Conservation (phyloP, 2,329 filamentous ascomycete species). For the Hortaea sp. region DNA sequence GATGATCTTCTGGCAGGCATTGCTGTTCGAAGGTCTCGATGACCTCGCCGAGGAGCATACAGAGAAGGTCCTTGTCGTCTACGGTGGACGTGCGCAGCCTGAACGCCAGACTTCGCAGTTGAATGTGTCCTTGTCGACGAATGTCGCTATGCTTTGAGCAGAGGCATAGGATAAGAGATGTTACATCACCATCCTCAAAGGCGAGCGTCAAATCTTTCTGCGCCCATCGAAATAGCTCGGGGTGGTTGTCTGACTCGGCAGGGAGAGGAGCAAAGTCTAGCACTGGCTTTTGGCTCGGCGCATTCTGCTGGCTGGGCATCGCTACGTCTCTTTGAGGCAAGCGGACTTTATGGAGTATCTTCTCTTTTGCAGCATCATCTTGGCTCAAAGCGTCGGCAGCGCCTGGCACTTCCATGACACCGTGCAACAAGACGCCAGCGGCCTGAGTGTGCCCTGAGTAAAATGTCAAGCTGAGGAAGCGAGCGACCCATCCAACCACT, state of each 20-base stretch:
- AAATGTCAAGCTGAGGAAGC: slow-evolving; percentile 10
- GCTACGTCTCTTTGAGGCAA: neutral
- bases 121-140: slow-evolving; percentile 64
- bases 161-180: slow-evolving; percentile 62
- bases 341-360: neutral
- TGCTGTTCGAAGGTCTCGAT: slow-evolving; percentile 55
- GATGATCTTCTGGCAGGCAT: slow-evolving; percentile 31
- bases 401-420: neutral
- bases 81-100: slow-evolving; percentile 53
- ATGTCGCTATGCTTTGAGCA: slow-evolving; percentile 66
- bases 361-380: neutral
- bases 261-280: slow-evolving; percentile 27
- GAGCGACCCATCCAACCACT: slow-evolving; percentile 11
- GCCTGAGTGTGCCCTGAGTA: neutral
- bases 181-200: slow-evolving; percentile 65
- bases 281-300: neutral
- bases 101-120: slow-evolving; percentile 52
- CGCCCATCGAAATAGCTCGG: slow-evolving; percentile 52
- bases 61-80: slow-evolving; percentile 66
- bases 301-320: neutral
- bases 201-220: slow-evolving; percentile 69
- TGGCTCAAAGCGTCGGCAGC: neutral
- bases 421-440: neutral
- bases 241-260: slow-evolving; percentile 33
- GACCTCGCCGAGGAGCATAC: slow-evolving; percentile 69